Conservation (phyloP, 768 basidiomycete species). For the Gelatoporia subvermispora region DNA sequence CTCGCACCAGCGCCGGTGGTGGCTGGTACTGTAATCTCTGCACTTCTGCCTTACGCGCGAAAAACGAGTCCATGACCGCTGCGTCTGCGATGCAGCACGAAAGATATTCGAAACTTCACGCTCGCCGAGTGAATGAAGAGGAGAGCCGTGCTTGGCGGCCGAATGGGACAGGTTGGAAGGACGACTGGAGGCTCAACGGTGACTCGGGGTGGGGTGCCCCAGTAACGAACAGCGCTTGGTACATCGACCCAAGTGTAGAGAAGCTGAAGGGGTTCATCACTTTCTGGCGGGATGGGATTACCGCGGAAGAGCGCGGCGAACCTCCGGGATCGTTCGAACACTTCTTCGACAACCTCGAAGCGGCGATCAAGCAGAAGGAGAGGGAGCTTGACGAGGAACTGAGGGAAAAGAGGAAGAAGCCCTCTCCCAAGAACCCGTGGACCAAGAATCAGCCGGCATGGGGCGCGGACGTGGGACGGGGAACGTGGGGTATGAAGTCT, state of each 20-base stretch:
- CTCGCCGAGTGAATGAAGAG: constrained; percentile 9
- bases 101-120: constrained; percentile 17
- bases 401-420: background rate
- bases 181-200: constrained; percentile 1
- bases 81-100: constrained; percentile 31
- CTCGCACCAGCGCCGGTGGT: constrained; percentile 10
- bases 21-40: constrained; percentile 32
- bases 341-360: constrained; percentile 40
- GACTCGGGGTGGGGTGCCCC: background rate
- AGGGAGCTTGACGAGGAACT: background rate
- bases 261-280: constrained; percentile 37
- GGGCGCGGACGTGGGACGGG: background rate
- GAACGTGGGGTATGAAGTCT: constrained; percentile 2
- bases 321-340: constrained; percentile 41
- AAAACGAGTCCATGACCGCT: constrained; percentile 19
- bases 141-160: background rate
- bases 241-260: constrained; percentile 3
- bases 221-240: background rate
- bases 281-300: constrained; percentile 48
- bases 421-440: background rate
- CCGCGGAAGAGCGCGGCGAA: constrained; percentile 40
- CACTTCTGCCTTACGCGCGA: constrained; percentile 16
- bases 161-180: background rate
- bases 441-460: background rate
- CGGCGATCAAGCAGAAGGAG: constrained; percentile 19